Percentiles rank a stretch among this genome's conserved stretches.
These are phyloP conservation scores for Cladosporium sp. DNA, from an alignment of 2,329 filamentous ascomycete species.

Conservation along the genomic window DNA sequence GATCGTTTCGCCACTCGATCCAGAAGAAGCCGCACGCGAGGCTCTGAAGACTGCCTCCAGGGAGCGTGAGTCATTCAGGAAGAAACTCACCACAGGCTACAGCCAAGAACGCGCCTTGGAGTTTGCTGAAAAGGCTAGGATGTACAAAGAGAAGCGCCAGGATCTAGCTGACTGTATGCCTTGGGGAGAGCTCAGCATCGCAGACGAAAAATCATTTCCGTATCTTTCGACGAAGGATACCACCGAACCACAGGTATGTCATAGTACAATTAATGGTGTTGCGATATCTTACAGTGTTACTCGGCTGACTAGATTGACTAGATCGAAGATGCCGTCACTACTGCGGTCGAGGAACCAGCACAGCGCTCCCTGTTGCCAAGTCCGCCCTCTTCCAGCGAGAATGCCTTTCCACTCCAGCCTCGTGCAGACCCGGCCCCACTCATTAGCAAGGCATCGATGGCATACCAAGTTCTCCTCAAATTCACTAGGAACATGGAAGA, in stretches of 20 bases:
- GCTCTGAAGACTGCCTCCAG: constrained; percentile 19
- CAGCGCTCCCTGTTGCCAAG: not conserved
- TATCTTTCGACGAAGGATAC: constrained; percentile 12
- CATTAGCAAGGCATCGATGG: constrained; percentile 10
- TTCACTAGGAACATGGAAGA: constrained; percentile 13
- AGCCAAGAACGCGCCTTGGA: constrained; percentile 10
- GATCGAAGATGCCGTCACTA: not conserved
- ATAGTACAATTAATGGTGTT: not conserved
- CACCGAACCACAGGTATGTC: not conserved
- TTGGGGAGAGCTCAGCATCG: constrained; percentile 18
- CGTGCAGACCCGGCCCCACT: not conserved
- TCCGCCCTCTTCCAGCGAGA: constrained; percentile 20
- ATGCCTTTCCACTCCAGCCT: constrained; percentile 6
- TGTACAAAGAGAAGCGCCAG: constrained; percentile 17
- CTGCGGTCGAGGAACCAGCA: not conserved
- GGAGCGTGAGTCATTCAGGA: constrained; percentile 17
- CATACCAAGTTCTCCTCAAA: constrained; percentile 9
- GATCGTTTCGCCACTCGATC: not conserved
- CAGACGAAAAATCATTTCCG: constrained; percentile 19
- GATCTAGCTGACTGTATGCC: constrained; percentile 17
- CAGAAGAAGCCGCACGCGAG: constrained; percentile 15
- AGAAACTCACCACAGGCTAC: constrained; percentile 14
- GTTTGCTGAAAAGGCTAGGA: constrained; percentile 11
- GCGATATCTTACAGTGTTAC: no score
- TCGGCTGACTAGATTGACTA: not conserved